Percentiles rank a stretch among this genome's conserved stretches.
These are phyloP conservation scores for Sorghum bicolor DNA, from an alignment of 176 grass and related monocot species.

Conservation along the genomic window DNA sequence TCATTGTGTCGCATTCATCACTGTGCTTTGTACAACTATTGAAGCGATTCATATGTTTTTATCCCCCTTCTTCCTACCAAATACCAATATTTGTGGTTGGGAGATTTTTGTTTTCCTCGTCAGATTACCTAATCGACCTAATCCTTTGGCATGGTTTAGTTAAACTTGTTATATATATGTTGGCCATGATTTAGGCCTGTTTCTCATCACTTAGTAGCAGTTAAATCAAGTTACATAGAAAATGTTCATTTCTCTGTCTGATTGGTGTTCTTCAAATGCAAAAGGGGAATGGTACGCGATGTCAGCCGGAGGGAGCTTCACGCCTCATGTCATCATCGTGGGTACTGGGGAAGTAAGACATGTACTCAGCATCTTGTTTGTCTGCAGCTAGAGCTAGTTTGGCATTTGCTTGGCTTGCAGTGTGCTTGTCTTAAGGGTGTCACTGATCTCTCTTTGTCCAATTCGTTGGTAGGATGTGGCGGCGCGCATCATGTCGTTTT, in stretches of 20 bases:
- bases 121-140: constrained; percentile 22
- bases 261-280: neutral
- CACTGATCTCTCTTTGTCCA: constrained; percentile 6
- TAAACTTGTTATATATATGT: neutral
- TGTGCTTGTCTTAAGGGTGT: neutral
- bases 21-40: neutral
- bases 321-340: constrained; percentile 83
- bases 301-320: constrained; percentile 95
- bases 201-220: neutral
- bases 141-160: neutral
- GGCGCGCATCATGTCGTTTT: constrained; percentile 81
- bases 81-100: neutral
- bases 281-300: constrained; percentile 88
- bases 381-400: neutral
- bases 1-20: neutral
- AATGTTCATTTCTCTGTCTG: constrained; percentile 1
- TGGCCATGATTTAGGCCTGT: neutral
- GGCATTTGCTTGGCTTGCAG: constrained; percentile 21
- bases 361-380: neutral
- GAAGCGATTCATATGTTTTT: neutral
- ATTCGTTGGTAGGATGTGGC: constrained; percentile 63
- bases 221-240: neutral
- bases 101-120: constrained; percentile 5
- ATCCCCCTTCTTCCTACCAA: neutral
- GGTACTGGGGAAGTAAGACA: constrained; percentile 74